These are phyloP conservation scores for Metschnikowia santaceciliae DNA, from an alignment of 805 yeast species.

Conservation along the genomic window DNA sequence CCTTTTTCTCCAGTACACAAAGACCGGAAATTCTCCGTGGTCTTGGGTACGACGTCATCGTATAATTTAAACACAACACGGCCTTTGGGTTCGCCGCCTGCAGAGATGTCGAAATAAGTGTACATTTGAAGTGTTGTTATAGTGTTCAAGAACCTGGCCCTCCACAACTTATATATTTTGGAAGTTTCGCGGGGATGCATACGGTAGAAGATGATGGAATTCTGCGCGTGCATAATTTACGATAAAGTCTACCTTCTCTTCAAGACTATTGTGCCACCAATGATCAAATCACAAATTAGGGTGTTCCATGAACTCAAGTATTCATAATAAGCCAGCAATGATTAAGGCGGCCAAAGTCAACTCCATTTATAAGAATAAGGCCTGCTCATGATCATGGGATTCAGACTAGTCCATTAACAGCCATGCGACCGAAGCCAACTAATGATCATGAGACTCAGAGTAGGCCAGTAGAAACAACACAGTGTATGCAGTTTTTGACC, in stretches of 20 bases:
- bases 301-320: no score
- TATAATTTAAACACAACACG: slow-evolving; percentile 74
- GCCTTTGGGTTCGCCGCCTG: slow-evolving; percentile 67
- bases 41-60: slow-evolving; percentile 74
- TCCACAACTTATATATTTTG: background rate
- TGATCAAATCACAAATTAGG: no score
- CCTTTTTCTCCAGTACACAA: slow-evolving; percentile 89
- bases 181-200: slow-evolving; percentile 3
- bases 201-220: slow-evolving; percentile 2
- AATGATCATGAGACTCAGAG: no score
- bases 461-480: background rate
- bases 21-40: slow-evolving; percentile 86
- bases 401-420: no score
- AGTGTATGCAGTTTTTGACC: background rate
- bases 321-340: no score
- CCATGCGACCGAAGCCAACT: no score
- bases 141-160: background rate
- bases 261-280: background rate
- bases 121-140: slow-evolving; percentile 13
- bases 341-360: background rate
- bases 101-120: slow-evolving; percentile 74
- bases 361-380: background rate
- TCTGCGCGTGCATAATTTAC: slow-evolving; percentile 3
- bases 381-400: no score
- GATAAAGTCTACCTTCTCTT: background rate